Conservation (phyloP, 371 early-diverging fungal genomes). For the Actinomucor elegans region DNA sequence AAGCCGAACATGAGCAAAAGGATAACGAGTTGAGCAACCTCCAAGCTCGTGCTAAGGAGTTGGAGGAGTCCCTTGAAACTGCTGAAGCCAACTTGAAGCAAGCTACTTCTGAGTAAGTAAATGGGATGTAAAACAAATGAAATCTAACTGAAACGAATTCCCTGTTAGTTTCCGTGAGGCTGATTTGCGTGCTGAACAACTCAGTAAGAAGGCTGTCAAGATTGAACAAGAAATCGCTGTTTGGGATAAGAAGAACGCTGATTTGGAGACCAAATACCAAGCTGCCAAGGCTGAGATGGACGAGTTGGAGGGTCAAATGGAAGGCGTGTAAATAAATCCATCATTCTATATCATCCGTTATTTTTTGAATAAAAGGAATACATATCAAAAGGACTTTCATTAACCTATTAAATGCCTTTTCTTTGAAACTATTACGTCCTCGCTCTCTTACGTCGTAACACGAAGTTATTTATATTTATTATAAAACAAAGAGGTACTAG, state of each 20-base stretch:
- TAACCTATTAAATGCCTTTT: too few relatives aligned
- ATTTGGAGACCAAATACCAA: constrained; percentile 32
- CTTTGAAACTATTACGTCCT: neutral
- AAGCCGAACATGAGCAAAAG: constrained; percentile 58
- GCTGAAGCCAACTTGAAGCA: constrained; percentile 65
- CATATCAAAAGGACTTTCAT: neutral
- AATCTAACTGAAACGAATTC: neutral
- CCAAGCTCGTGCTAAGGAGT: constrained; percentile 59
- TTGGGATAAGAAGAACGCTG: constrained; percentile 40
- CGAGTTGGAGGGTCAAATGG: constrained; percentile 42
- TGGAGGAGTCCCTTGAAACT: constrained; percentile 67
- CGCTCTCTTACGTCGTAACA: neutral
- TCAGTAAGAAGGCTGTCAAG: constrained; percentile 40
- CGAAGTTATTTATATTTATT: neutral
- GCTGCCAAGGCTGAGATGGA: constrained; percentile 43
- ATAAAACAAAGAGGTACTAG: neutral
- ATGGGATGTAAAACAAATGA: neutral
- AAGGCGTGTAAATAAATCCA: constrained; percentile 32
- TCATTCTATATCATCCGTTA: neutral
- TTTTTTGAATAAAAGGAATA: neutral
- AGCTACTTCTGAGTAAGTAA: constrained; percentile 66
- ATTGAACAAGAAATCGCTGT: constrained; percentile 23
- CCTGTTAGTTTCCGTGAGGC: constrained; percentile 64
- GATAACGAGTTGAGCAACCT: constrained; percentile 68
- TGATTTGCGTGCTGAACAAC: constrained; percentile 42